Base-by-base conservation (phyloP, 345 rosid species). In the Odontarrhena argentea region DNA sequence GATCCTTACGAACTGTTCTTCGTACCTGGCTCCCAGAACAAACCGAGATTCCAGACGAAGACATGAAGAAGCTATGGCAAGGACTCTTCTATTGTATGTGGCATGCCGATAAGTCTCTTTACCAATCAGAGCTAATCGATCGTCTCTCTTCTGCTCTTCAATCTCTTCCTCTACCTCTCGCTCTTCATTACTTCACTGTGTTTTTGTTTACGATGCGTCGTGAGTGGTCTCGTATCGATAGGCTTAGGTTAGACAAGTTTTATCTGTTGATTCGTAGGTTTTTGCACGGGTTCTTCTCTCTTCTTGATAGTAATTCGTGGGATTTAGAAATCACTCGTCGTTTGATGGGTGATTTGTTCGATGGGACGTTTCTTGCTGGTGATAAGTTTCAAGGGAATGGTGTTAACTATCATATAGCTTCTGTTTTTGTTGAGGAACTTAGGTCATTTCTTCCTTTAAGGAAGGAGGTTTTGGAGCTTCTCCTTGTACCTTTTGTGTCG, bases 81-180 rank as follows among this genome's bases (percentile, higher is more conserved):
- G 99, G 96, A 8, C 84, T 94, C 57, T 94, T 94, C 82, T 94
- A 94, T 78, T 94, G 99, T 71, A 79, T 94, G 47, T 94, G 99
- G 99, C 97, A 91, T 72, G 79, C 99, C 50, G 99, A 94, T 66
- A 91, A 94, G 84, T 51, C 70, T 3, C 80, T 82, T 0, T 82
- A 73, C 53, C 99, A 94, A 72, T 51, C 87, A 14, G 81, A 83
- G 3, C 97, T 94, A 28, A 76, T 79, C 67, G 78, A 85, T 49
- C 82, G 81, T 51, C 85, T 91, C 77, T 75, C 89, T 42, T 72
- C 86, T 15, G 63, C 82, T 32, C 71, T 88, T 8, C 80, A 82
- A 2, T 69, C 78, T 3, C 88, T 93, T 44, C 78, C 79, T 28
- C 65, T 78, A 1, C 76, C 82, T 32, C 64, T 93, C 7, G 36